Evolutionary conservation across 805 yeast genomes (phyloP), one percentile per base, ranked within the genome.

Genomic region (Zygoascus biomembranicola): DNA sequence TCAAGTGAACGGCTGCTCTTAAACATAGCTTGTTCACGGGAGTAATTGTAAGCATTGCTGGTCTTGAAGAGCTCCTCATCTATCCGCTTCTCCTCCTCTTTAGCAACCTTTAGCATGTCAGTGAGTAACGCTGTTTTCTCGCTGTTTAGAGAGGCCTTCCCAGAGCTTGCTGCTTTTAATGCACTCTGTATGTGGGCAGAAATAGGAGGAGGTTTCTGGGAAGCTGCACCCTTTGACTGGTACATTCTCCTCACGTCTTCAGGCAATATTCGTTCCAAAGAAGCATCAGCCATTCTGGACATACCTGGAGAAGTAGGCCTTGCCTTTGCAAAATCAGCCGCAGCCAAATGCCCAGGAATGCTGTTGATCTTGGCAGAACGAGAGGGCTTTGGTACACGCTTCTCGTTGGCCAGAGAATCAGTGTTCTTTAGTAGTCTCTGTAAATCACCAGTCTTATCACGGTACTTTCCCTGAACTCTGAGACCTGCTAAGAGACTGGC

Each of bases 11-110:
- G 63, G 6, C 75, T 69, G n/a, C 69, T 60, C 10, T 55, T 51
- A 11, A 35, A 16, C 16, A 66, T 61, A 9, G 56, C 42, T 58
- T 69, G 66, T 43, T 71, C 66, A 39, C 60, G 69, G 43, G 78
- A 72, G 78, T 80, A 78, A 51, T 80, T 84, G 55, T 69, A 79
- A 0, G 84, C 82, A 43, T 73, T 72, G 41, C 69, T 62, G 47
- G 76, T 77, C 39, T 81, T 73, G 60, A 78, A 79, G 43, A 69
- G 61, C 41, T 69, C 69, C 54, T 78, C 78, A 39, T 74, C 75
- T 32, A 69, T 70, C 18, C 58, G 48, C 20, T 73, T 74, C 52
- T 69, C 70, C 18, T 68, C 66, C 16, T 63, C 63, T 54, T 77
- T 77, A 3, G 81, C 77, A 6, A 69, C 65, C 45, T 69, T 63